Percentiles rank a stretch among this genome's conserved stretches.
Conservation (phyloP, 2,329 filamentous ascomycete species). For the Uncinocarpus reesii region DNA sequence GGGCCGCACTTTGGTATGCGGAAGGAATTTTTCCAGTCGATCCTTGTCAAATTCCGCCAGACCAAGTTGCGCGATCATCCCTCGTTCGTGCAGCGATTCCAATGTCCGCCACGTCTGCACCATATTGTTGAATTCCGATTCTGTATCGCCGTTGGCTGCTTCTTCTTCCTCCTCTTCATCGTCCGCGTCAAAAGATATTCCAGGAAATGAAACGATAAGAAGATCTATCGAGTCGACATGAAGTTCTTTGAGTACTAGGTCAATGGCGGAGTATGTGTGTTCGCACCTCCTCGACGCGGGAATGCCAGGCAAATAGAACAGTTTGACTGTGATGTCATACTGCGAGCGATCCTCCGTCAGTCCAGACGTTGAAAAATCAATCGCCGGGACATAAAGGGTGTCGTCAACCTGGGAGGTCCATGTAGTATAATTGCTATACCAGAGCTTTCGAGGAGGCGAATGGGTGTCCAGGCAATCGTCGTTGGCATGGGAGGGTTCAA, state of each 20-base stretch:
- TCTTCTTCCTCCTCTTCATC: slow-evolving; percentile 71
- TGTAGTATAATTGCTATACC: slow-evolving; percentile 32
- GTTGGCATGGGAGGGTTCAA: slow-evolving; percentile 32
- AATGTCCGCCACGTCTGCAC: slow-evolving; percentile 60
- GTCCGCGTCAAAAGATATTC: slow-evolving; percentile 85
- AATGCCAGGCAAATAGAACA: slow-evolving; percentile 78
- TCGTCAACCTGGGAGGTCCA: slow-evolving; percentile 58
- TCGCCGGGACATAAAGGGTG: slow-evolving; percentile 64
- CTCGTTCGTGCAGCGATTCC: slow-evolving; percentile 61
- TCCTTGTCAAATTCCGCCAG: slow-evolving; percentile 85
- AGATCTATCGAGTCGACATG: slow-evolving; percentile 68
- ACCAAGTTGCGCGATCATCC: slow-evolving; percentile 64
- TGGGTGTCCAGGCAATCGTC: slow-evolving; percentile 19
- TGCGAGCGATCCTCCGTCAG: slow-evolving; percentile 69
- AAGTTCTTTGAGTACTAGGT: slow-evolving; percentile 70
- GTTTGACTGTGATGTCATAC: slow-evolving; percentile 91
- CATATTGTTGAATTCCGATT: slow-evolving; percentile 43
- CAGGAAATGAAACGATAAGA: slow-evolving; percentile 85
- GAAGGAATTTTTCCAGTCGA: slow-evolving; percentile 67
- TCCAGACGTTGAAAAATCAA: slow-evolving; percentile 60
- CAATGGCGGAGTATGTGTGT: slow-evolving; percentile 68
- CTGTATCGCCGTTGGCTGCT: slow-evolving; percentile 47
- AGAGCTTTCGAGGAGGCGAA: slow-evolving; percentile 14
- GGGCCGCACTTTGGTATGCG: slow-evolving; percentile 59
- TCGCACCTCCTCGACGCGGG: slow-evolving; percentile 53